Base-by-base conservation (phyloP, 495 filamentous ascomycete species). In the Xylaria castorea region DNA sequence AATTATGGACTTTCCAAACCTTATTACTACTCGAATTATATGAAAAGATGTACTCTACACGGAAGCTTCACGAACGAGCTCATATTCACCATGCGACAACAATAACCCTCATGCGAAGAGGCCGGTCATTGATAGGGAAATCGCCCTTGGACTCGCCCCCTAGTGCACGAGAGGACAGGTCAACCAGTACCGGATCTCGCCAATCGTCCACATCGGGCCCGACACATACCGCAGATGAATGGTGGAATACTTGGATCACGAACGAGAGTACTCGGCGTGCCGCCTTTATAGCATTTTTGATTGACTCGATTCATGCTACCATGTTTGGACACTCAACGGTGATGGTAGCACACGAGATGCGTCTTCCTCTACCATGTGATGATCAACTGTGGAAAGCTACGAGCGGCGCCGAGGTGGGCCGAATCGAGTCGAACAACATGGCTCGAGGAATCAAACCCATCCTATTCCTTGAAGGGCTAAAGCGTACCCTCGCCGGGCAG, bases 281-380 rank as follows among this genome's bases (percentile, higher is more conserved):
- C 5, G 96, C 95, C 0, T 99, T 98, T 85, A 95, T 92, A 20
- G 96, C 96, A 2, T 99, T 98, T 80, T 91, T 99, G 30, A 90
- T 97, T 66, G 96, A 99, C 80, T 97, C 95, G 3, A 97, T 94
- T 7, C 96, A 99, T 82, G 94, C 95, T 4, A 98, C 94, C 53
- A 97, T 99, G 93, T 99, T 98, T 81, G 96, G 96, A 0, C 96
- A 99, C 80, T 95, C 94, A 22, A 95, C 94, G 3, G 95, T 96
- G 40, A 97, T 98, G 94, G 94, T 97, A 18, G 94, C 96, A 4
- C 94, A 97, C 79, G 96, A 99, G 82, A 93, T 99, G 86, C 91
- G 93, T 30, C 85, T 98, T 12, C 93, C 96, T 1, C 83, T 99
- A 34, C 96, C 96, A 16, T 98, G 96, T 78, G 96, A 98, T 75